Conservation (phyloP, 495 filamentous ascomycete genomes). For the Penicillium psychrofluorescens region DNA sequence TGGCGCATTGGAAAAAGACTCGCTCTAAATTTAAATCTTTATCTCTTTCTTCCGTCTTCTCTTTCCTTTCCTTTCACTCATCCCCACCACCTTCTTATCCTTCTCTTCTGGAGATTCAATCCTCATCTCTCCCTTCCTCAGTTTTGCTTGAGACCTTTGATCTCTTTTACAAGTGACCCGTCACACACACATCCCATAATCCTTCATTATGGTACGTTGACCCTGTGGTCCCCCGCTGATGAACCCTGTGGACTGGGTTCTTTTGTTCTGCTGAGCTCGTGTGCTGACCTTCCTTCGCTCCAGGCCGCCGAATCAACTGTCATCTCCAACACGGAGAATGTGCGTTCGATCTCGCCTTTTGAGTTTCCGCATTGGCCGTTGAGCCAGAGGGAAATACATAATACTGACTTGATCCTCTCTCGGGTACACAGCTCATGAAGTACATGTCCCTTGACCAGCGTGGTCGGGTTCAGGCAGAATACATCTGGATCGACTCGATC, state of each 20-base stretch:
- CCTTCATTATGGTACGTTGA: constrained; percentile 37
- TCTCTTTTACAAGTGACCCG: constrained; percentile 19
- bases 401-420: constrained; percentile 31
- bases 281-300: constrained; percentile 6
- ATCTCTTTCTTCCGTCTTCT: constrained; percentile 4
- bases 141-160: background rate
- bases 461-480: constrained; percentile 80
- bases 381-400: constrained; percentile 26
- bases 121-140: no score
- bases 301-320: constrained; percentile 47
- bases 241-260: background rate
- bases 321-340: constrained; percentile 66
- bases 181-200: constrained; percentile 32
- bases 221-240: background rate
- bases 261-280: constrained; percentile 2
- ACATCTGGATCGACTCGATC: constrained; percentile 89
- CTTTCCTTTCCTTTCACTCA: constrained; percentile 8
- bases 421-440: constrained; percentile 66
- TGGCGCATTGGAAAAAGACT: constrained; percentile 5
- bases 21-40: constrained; percentile 28
- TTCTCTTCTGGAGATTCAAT: constrained; percentile 1
- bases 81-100: constrained; percentile 15
- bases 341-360: constrained; percentile 39
- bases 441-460: constrained; percentile 89
- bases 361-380: constrained; percentile 28